Evolutionary conservation across 257 asterid genomes (phyloP).

Genomic region (Forsythia viridissima): DNA sequence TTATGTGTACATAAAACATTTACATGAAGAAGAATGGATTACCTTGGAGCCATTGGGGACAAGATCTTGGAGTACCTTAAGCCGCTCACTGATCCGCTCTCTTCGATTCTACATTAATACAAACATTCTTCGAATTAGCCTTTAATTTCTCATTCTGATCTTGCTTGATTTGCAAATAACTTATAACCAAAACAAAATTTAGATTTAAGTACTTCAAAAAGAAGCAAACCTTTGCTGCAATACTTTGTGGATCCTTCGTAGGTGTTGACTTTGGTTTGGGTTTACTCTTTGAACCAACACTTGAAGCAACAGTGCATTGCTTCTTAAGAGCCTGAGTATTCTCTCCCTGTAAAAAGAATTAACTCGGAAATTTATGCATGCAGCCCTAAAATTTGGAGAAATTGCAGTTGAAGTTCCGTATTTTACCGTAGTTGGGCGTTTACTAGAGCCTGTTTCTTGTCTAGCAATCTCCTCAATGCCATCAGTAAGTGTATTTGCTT

Average conservation of each 20-base stretch:
- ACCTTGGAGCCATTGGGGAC: constrained; percentile 98
- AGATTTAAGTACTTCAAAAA: background rate
- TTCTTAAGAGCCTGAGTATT: constrained; percentile 59
- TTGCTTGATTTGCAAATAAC: constrained; percentile 18
- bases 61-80: constrained; percentile 78
- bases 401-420: background rate
- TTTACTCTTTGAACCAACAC: constrained; percentile 36
- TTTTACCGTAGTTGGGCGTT: constrained; percentile 62
- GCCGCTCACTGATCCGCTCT: constrained; percentile 82
- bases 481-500: constrained; percentile 21
- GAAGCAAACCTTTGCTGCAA: constrained; percentile 81
- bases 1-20: background rate
- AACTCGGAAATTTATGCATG: background rate
- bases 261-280: constrained; percentile 44
- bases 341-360: constrained; percentile 47
- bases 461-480: constrained; percentile 33
- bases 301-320: constrained; percentile 48
- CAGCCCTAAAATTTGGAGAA: background rate
- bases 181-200: background rate
- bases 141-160: background rate
- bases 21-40: background rate
- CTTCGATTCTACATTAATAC: constrained; percentile 64
- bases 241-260: constrained; percentile 80
- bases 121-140: constrained; percentile 21
- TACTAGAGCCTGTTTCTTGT: constrained; percentile 41